These are phyloP conservation scores for Colletotrichum horii DNA, from an alignment of 2,329 filamentous ascomycete species.

Conservation along the genomic window DNA sequence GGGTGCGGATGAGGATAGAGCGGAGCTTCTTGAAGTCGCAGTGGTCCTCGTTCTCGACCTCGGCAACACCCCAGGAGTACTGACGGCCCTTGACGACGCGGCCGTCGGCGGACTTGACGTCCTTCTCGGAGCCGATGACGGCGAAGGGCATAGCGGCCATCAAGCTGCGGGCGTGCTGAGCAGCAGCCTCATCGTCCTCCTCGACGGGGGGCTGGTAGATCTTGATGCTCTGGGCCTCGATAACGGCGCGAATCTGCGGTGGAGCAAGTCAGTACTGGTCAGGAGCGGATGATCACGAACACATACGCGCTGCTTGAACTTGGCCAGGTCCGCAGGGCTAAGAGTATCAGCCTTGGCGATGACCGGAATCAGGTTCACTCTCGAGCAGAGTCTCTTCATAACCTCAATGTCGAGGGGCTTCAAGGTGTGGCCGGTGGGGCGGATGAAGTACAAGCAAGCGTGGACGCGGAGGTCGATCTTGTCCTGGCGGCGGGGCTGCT, in stretches of 20 bases:
- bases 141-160: constrained; percentile 99
- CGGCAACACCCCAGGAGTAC: constrained; percentile 98
- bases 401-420: constrained; percentile 99
- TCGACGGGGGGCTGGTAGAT: constrained; percentile 98
- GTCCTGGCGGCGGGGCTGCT: constrained; percentile 95
- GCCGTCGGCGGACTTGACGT: constrained; percentile 94
- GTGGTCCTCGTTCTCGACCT: constrained; percentile 99
- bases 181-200: constrained; percentile 96
- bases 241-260: constrained; percentile 84
- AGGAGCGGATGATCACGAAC: background rate
- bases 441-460: constrained; percentile 98
- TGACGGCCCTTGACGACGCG: constrained; percentile 98
- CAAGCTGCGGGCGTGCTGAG: constrained; percentile 90
- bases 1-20: constrained; percentile 96
- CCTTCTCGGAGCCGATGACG: constrained; percentile 98
- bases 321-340: constrained; percentile 87
- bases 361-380: constrained; percentile 97
- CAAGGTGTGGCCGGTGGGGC: constrained; percentile 95
- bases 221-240: constrained; percentile 99
- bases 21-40: constrained; percentile 99
- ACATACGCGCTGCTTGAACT: constrained; percentile 93
- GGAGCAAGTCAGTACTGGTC: background rate
- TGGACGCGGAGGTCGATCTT: constrained; percentile 99
- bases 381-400: constrained; percentile 98
- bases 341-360: constrained; percentile 98